phyloP scores from a whole-genome alignment of 768 basidiomycete species.

The Calocera cornea region DNA sequence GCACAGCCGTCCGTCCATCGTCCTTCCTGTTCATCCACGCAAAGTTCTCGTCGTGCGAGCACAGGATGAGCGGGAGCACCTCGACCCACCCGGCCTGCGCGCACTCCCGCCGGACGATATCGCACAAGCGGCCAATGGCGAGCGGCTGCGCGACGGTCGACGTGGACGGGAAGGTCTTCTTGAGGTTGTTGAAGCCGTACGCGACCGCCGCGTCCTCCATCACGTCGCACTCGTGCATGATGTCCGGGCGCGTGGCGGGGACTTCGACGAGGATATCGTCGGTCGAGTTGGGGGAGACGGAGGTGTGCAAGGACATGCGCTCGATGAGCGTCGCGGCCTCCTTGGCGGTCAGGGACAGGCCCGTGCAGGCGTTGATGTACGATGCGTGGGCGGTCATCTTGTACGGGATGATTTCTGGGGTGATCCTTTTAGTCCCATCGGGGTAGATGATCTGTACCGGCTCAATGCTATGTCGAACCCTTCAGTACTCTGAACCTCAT shows the following conservation, averaged over 20 bases:
- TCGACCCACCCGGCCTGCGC: conserved; percentile 93
- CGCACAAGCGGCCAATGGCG: conserved; percentile 76
- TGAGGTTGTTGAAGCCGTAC: conserved; percentile 94
- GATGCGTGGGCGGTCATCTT: conserved; percentile 63
- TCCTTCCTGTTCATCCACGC: conserved; percentile 79
- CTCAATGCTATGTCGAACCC: conserved; percentile 52
- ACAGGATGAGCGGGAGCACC: conserved; percentile 90
- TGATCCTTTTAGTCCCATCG: conserved; percentile 59
- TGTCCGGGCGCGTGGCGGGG: conserved; percentile 94
- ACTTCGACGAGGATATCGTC: conserved; percentile 67
- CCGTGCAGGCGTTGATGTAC: conserved; percentile 94
- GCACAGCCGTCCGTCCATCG: conserved; percentile 66
- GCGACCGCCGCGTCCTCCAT: conserved; percentile 98
- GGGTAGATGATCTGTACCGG: conserved; percentile 75
- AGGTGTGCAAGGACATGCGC: conserved; percentile 65
- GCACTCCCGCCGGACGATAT: conserved; percentile 81
- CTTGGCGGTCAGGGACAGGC: conserved; percentile 50
- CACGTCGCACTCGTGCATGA: conserved; percentile 94
- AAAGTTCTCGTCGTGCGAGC: conserved; percentile 98
- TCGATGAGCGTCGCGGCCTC: conserved; percentile 61
- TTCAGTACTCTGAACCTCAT: background rate
- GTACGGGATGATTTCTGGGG: conserved; percentile 67
- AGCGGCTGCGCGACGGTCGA: conserved; percentile 91
- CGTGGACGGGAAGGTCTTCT: conserved; percentile 79
- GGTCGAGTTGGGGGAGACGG: conserved; percentile 37